phyloP scores from a whole-genome alignment of 257 asterid genomes.

The Rehmannia glutinosa region DNA sequence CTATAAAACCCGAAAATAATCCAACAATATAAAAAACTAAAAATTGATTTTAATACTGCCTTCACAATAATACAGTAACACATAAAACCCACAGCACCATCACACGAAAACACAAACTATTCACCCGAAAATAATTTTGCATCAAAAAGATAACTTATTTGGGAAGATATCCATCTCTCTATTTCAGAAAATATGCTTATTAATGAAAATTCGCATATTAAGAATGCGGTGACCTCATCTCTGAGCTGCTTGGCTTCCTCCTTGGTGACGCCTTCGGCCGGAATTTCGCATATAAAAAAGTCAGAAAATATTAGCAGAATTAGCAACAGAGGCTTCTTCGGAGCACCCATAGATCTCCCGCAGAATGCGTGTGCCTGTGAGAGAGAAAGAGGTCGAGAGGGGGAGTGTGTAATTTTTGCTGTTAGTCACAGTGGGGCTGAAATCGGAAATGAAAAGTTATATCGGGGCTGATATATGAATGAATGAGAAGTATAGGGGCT shows the following conservation, averaged over 20 bases:
- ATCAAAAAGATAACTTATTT: neutral
- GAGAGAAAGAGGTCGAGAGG: neutral
- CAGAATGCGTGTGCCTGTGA: constrained; percentile 7
- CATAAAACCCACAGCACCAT: neutral
- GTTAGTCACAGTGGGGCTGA: neutral
- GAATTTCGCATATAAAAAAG: constrained; percentile 31
- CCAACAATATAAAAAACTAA: neutral
- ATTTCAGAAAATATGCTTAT: neutral
- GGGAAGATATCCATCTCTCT: neutral
- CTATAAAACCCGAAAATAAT: neutral
- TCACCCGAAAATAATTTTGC: neutral
- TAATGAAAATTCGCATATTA: neutral
- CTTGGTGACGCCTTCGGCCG: constrained; percentile 73
- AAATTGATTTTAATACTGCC: neutral
- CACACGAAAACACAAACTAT: neutral
- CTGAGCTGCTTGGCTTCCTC: constrained; percentile 79
- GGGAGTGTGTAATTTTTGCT: neutral
- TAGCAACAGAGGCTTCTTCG: constrained; percentile 34
- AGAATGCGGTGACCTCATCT: constrained; percentile 58
- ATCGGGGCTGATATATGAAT: no score
- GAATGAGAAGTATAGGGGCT: neutral
- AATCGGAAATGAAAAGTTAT: constrained; percentile 7
- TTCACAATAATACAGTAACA: neutral
- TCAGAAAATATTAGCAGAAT: constrained; percentile 40
- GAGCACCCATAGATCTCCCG: constrained; percentile 57